Conservation (phyloP, 306 rosid species). For the Cucurbita pepo region DNA sequence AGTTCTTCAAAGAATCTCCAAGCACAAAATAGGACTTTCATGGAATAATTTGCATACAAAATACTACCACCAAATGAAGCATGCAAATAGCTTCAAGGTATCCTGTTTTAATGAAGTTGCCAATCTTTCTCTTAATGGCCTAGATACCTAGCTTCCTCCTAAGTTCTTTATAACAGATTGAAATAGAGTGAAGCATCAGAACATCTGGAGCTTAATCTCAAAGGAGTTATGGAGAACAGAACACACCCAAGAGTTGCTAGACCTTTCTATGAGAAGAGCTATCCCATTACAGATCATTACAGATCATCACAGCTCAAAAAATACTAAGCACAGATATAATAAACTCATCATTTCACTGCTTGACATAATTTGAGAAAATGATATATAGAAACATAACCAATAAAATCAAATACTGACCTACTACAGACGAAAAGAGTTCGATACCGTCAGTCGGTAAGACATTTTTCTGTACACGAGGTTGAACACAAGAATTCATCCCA, state of each 20-base stretch:
- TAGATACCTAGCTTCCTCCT: not conserved
- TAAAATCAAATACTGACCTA: not conserved
- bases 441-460: not conserved
- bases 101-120: not conserved
- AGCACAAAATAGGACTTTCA: not conserved
- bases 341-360: not conserved
- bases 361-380: not conserved
- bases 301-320: not conserved
- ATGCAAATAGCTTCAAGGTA: not conserved
- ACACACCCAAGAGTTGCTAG: not conserved
- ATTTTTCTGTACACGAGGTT: not conserved
- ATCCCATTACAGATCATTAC: constrained; percentile 1
- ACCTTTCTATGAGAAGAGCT: not conserved
- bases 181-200: not conserved
- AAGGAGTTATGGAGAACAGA: not conserved
- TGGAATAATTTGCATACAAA: not conserved
- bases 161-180: not conserved
- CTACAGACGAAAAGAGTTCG: not conserved
- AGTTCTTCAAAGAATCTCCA: not conserved
- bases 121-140: not conserved
- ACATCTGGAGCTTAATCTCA: not conserved
- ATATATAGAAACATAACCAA: not conserved
- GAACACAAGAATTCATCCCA: not conserved
- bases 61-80: not conserved
- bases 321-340: not conserved